phyloP scores from a whole-genome alignment of 495 filamentous ascomycete genomes.

The Friedmanniomyces simplex region DNA sequence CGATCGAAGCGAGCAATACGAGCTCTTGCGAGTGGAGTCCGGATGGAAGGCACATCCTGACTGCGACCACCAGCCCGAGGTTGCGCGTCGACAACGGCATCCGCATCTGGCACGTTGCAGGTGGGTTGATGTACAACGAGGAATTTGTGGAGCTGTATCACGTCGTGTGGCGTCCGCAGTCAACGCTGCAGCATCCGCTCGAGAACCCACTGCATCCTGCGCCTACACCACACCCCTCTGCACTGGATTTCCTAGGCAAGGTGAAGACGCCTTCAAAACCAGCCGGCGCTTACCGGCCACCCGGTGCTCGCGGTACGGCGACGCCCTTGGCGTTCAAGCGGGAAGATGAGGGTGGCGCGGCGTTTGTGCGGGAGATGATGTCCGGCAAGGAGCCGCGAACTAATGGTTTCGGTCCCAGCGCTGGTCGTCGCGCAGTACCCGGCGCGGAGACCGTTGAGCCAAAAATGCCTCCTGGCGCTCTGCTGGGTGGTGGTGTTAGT shows the following conservation, averaged over 20 bases:
- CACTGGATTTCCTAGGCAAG: constrained; percentile 67
- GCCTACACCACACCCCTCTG: constrained; percentile 75
- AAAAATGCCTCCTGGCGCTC: constrained; percentile 53
- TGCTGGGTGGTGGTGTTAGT: constrained; percentile 60
- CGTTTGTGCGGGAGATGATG: constrained; percentile 71
- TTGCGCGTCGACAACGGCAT: constrained; percentile 94
- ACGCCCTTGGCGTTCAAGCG: constrained; percentile 94
- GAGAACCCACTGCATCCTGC: constrained; percentile 67
- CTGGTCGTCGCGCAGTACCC: constrained; percentile 54
- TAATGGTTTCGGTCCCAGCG: constrained; percentile 60
- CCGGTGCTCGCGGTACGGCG: constrained; percentile 79
- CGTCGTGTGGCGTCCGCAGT: constrained; percentile 78
- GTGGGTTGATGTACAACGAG: constrained; percentile 84
- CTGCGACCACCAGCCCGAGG: constrained; percentile 88
- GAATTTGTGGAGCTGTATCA: constrained; percentile 92
- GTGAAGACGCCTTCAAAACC: constrained; percentile 90
- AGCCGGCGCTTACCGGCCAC: constrained; percentile 88
- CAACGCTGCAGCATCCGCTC: constrained; percentile 45
- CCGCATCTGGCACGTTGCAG: constrained; percentile 87
- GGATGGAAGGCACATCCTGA: constrained; percentile 88
- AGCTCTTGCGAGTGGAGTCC: constrained; percentile 95
- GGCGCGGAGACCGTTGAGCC: constrained; percentile 60
- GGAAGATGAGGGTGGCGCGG: constrained; percentile 91
- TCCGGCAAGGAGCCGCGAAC: constrained; percentile 41
- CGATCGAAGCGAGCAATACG: constrained; percentile 90